These are phyloP conservation scores for Chaetomium sp. DNA, from an alignment of 2,329 filamentous ascomycete species.

Conservation along the genomic window DNA sequence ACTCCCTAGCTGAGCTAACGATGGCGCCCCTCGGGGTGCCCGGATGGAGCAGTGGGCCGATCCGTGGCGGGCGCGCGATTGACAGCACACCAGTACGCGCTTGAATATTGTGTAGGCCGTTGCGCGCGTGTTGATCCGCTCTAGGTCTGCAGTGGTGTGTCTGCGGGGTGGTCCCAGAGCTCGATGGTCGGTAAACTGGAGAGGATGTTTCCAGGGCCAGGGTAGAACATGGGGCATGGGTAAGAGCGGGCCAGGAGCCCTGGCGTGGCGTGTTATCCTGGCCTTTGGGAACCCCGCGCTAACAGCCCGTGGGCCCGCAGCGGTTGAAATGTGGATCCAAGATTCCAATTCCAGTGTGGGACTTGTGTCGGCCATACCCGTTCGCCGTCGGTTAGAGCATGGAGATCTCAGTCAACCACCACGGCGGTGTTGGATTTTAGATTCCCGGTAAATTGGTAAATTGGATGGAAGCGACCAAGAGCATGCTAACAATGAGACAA, in stretches of 20 bases:
- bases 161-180: conserved; percentile 15
- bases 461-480: background rate
- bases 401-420: background rate
- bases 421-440: background rate
- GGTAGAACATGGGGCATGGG: conserved; percentile 18
- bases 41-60: background rate
- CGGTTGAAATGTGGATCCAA: conserved; percentile 22
- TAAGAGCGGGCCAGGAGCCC: conserved; percentile 14
- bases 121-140: conserved; percentile 4
- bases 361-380: background rate
- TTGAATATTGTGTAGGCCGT: conserved; percentile 6
- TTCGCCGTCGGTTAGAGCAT: background rate
- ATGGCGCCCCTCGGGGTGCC: conserved; percentile 3
- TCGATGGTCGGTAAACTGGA: conserved; percentile 7
- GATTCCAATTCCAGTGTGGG: conserved; percentile 14
- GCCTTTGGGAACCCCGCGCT: conserved; percentile 25
- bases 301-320: conserved; percentile 18
- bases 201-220: conserved; percentile 16
- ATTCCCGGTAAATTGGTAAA: background rate
- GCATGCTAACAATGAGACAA: background rate
- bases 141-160: background rate
- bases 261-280: conserved; percentile 21
- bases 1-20: background rate
- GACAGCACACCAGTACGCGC: conserved; percentile 6
- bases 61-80: background rate